phyloP scores from a whole-genome alignment of 2,329 filamentous ascomycete genomes.

The Epichloe uncinata region DNA sequence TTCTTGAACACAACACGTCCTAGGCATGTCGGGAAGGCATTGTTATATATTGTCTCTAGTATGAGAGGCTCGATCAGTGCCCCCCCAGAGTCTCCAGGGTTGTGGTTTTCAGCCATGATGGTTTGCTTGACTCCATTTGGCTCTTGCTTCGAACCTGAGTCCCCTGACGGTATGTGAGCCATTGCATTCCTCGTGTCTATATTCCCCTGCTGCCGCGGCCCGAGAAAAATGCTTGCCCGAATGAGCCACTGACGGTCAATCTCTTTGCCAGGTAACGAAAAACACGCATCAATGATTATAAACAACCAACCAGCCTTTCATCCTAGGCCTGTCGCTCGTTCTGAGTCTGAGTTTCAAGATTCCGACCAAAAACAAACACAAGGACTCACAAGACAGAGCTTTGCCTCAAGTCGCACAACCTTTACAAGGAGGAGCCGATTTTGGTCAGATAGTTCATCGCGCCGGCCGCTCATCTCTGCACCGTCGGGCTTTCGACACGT shows the following conservation, averaged over 20 bases:
- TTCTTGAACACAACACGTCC: background rate
- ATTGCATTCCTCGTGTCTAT: background rate
- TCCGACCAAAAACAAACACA: slow-evolving; percentile 8
- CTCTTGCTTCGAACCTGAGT: slow-evolving; percentile 26
- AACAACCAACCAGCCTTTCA: slow-evolving; percentile 17
- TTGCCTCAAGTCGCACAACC: slow-evolving; percentile 24
- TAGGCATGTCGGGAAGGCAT: slow-evolving; percentile 5
- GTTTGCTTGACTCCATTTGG: slow-evolving; percentile 31
- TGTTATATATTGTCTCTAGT: slow-evolving; percentile 11
- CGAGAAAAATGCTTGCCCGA: background rate
- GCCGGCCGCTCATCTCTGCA: slow-evolving; percentile 42
- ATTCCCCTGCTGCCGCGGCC: background rate
- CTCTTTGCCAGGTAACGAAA: slow-evolving; percentile 15
- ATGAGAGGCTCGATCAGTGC: slow-evolving; percentile 31
- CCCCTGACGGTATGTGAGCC: slow-evolving; percentile 24
- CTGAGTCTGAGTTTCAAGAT: slow-evolving; percentile 9
- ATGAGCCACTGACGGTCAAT: background rate
- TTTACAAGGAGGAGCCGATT: slow-evolving; percentile 34
- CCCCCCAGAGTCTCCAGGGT: slow-evolving; percentile 26
- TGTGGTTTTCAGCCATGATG: slow-evolving; percentile 33
- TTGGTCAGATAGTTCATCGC: slow-evolving; percentile 31
- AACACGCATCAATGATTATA: slow-evolving; percentile 13
- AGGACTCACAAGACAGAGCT: slow-evolving; percentile 9
- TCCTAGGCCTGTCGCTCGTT: slow-evolving; percentile 15
- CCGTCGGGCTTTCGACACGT: slow-evolving; percentile 49